Evolutionary conservation across 176 grass and related monocot genomes (phyloP).

Genomic region (Cocos nucifera): DNA sequence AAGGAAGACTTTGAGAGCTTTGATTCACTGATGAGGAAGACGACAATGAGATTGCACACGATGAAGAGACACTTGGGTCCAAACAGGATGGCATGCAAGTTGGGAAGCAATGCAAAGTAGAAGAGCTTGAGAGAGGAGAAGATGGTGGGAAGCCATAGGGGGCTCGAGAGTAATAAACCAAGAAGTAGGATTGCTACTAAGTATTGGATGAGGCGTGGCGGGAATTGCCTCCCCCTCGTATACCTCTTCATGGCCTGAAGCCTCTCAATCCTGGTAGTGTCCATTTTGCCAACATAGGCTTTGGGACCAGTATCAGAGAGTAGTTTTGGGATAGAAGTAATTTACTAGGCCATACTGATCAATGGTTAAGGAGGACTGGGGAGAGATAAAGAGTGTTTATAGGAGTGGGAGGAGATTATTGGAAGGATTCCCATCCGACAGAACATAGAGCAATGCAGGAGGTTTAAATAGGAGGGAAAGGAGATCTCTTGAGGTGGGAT

Average conservation of each 20-base stretch:
- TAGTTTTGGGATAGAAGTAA: too few species aligned
- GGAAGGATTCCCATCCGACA: not conserved
- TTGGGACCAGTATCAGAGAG: too few species aligned
- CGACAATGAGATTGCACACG: conserved; percentile 67
- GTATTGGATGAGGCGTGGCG: conserved; percentile 35
- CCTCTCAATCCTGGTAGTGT: conserved; percentile 54
- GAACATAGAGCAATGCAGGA: too few species aligned
- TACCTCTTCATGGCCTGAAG: conserved; percentile 64
- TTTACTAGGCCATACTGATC: too few species aligned
- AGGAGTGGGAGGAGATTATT: conserved; percentile 26
- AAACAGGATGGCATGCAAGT: conserved; percentile 30
- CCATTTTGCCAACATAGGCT: conserved; percentile 23
- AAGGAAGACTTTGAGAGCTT: conserved; percentile 33
- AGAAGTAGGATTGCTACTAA: conserved; percentile 32
- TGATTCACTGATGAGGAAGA: conserved; percentile 74
- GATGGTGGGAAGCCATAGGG: conserved; percentile 50
- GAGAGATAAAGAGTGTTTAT: conserved; percentile 18
- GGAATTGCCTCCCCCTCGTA: conserved; percentile 30
- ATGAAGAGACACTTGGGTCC: conserved; percentile 80
- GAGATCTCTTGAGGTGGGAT: conserved; percentile 27
- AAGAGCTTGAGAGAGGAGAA: conserved; percentile 33
- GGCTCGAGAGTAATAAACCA: conserved; percentile 51
- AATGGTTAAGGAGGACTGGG: not conserved
- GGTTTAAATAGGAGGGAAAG: conserved; percentile 2
- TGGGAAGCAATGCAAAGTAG: conserved; percentile 41